These are phyloP conservation scores for Mucor velutinosus DNA, from an alignment of 371 early-diverging fungal genomes.

Conservation along the genomic window DNA sequence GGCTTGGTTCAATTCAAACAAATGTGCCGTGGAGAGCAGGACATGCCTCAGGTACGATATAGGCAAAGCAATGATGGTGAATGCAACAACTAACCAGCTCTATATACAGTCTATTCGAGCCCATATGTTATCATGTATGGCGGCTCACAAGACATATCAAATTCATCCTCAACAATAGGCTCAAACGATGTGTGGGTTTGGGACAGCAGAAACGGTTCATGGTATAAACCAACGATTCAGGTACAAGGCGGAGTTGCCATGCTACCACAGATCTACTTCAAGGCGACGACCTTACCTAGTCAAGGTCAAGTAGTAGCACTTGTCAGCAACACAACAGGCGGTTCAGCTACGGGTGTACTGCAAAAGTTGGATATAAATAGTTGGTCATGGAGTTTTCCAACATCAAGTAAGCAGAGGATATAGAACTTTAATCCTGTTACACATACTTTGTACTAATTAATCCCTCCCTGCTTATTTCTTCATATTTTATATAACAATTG, in stretches of 20 bases:
- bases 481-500: background rate
- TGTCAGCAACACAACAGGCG: conserved; percentile 42
- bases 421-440: background rate
- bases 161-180: conserved; percentile 21
- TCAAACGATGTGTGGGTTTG: conserved; percentile 45
- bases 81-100: background rate
- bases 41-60: conserved; percentile 45
- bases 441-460: background rate
- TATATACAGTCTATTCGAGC: conserved; percentile 2
- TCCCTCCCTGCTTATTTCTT: background rate
- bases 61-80: background rate
- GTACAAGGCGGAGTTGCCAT: conserved; percentile 24
- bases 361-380: conserved; percentile 48
- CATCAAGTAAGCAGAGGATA: conserved; percentile 35
- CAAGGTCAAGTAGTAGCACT: conserved; percentile 42
- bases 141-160: conserved; percentile 35
- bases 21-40: conserved; percentile 53
- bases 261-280: conserved; percentile 40
- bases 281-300: conserved; percentile 36
- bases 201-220: conserved; percentile 47
- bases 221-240: conserved; percentile 40
- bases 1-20: conserved; percentile 33
- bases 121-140: conserved; percentile 52
- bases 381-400: conserved; percentile 53
- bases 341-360: conserved; percentile 30